Evolutionary conservation across 345 rosid genomes (phyloP).

Genomic region (Toxicodendron radicans): DNA sequence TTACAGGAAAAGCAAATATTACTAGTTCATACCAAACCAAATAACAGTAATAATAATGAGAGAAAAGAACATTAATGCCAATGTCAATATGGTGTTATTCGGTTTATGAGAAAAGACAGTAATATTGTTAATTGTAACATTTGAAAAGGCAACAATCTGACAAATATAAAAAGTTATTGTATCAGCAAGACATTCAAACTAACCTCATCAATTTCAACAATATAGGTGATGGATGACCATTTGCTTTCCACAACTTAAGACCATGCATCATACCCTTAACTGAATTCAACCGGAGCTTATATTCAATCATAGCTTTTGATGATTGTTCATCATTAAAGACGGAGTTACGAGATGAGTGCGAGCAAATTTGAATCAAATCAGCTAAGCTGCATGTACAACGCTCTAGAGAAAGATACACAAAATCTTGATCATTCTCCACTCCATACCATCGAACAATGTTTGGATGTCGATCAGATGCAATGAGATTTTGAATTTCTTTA

Average conservation of each 20-base stretch:
- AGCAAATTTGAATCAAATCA: conserved; percentile 63
- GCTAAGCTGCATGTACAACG: conserved; percentile 81
- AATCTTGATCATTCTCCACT: conserved; percentile 88
- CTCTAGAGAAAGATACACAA: conserved; percentile 88
- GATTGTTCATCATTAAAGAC: conserved; percentile 32
- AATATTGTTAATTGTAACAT: not conserved
- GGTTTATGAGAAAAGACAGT: not conserved
- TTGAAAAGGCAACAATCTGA: not conserved
- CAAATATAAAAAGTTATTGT: not conserved
- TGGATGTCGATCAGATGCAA: conserved; percentile 85
- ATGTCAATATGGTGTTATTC: not conserved
- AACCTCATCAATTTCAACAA: conserved; percentile 84
- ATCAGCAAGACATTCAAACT: conserved; percentile 12
- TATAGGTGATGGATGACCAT: conserved; percentile 70
- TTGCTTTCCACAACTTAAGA: conserved; percentile 64
- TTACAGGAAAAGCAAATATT: conserved; percentile 22
- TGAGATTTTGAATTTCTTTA: conserved; percentile 93
- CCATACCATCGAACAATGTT: conserved; percentile 95
- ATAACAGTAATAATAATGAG: not conserved
- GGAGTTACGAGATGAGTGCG: conserved; percentile 33
- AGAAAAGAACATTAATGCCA: not conserved
- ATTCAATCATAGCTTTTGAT: conserved; percentile 33
- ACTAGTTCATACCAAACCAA: not conserved
- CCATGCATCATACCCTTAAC: conserved; percentile 42
- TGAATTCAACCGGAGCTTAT: conserved; percentile 45